Conservation (phyloP, 2,329 filamentous ascomycete species). For the Fusarium incarnatum region DNA sequence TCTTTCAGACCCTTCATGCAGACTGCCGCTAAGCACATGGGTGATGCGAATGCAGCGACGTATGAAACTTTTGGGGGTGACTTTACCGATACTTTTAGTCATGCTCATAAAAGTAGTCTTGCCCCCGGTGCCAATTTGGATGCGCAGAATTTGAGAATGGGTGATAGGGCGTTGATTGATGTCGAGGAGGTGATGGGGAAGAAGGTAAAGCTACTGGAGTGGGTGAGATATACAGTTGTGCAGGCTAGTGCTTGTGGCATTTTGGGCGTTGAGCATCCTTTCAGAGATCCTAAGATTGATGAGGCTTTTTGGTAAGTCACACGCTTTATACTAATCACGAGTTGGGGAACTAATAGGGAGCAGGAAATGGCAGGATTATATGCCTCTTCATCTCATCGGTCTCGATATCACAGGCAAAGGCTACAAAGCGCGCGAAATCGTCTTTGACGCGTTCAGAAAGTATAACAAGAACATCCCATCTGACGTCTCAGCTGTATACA, state of each 20-base stretch:
- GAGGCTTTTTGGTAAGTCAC: conserved; percentile 30
- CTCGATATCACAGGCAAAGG: conserved; percentile 30
- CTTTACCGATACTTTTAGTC: conserved; percentile 21
- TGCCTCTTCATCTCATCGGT: conserved; percentile 18
- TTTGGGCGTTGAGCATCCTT: conserved; percentile 33
- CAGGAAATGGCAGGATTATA: conserved; percentile 37
- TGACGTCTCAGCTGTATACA: conserved; percentile 29
- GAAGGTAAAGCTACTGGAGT: conserved; percentile 2
- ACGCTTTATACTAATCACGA: accelerated
- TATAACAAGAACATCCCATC: conserved; percentile 25
- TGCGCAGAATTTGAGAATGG: conserved; percentile 36
- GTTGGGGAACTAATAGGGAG: neutral
- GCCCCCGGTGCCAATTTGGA: conserved; percentile 24
- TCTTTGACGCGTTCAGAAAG: conserved; percentile 31
- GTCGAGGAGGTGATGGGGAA: neutral
- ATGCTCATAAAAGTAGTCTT: conserved; percentile 20
- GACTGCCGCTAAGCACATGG: conserved; percentile 28
- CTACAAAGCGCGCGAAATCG: conserved; percentile 31
- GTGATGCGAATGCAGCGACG: conserved; percentile 6
- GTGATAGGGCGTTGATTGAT: conserved; percentile 19
- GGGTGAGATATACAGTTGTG: conserved; percentile 25
- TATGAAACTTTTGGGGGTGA: conserved; percentile 31
- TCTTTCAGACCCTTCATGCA: conserved; percentile 48
- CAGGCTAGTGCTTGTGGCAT: conserved; percentile 40
- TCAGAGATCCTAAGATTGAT: conserved; percentile 27